Base-by-base conservation (phyloP, 2,329 filamentous ascomycete species). In the Bipolaris zeicola region DNA sequence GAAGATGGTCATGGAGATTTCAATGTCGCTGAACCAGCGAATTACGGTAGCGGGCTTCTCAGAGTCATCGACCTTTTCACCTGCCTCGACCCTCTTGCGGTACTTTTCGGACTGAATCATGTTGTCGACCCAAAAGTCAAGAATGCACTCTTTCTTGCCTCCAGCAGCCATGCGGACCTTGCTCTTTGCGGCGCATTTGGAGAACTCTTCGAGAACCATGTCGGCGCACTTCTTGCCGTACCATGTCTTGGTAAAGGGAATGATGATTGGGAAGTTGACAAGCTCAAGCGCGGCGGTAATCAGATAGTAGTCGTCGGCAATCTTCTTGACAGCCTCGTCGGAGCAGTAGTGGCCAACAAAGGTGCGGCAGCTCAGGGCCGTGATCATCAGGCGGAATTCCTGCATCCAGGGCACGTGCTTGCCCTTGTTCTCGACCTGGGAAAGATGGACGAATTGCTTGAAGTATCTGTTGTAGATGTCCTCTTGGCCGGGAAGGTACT, bases 271-370 rank as follows among this genome's bases (percentile, higher is more conserved):
- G 60, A 73, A 72, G 82, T 98, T 98, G 82, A 99, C 95, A 44
- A 98, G 85, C 78, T 99, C 95, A 66, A 98, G 86, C 20, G 95
- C 95, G 55, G 90, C 94, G 13, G 95, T 98, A 74, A 98, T 96
- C 63, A 94, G 86, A 79, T 96, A 98, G 81, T 96, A 99, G 79
- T 98, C 93, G 77, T 96, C 90, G 60, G 94, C 90, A 63, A 98
- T 95, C 82, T 91, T 93, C 85, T 96, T 94, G 71, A 98, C 88
- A 46, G 90, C 87, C 75, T 92, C 90, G 57, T 96, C 90, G 43
- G 89, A 88, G 77, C 97, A 94, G 81, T 98, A 98, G 81, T 96
- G 88, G 39, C 95, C 95, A 61, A 96, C 92, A 75, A 98, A 98
- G n/a, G 93, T 96, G 61, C 94, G 90, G 83, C 92, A 95, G 41